phyloP scores from a whole-genome alignment of 1,284 basidiomycete genomes.

The Marasmius fiardii region DNA sequence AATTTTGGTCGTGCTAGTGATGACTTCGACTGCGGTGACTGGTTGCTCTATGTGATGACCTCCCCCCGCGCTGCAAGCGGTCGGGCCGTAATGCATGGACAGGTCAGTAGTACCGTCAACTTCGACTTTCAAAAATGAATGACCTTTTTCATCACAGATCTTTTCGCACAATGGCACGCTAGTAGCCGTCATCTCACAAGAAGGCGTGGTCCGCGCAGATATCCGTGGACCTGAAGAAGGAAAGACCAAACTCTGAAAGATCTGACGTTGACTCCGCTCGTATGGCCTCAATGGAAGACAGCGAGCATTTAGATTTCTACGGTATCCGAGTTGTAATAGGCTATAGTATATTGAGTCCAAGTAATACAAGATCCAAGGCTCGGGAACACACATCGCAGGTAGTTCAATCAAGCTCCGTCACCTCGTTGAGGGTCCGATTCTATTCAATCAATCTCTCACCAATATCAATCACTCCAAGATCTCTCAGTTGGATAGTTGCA shows the following conservation, averaged over 20 bases:
- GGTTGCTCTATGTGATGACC: slow-evolving; percentile 77
- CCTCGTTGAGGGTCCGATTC: too few species aligned
- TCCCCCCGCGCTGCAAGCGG: slow-evolving; percentile 70
- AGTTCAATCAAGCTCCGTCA: too few species aligned
- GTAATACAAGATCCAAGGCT: too few species aligned
- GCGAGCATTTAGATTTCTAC: too few species aligned
- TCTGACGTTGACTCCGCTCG: too few species aligned
- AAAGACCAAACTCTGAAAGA: neutral
- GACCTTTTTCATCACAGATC: slow-evolving; percentile 41
- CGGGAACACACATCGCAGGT: too few species aligned
- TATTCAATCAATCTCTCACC: too few species aligned
- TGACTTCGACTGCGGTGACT: slow-evolving; percentile 74
- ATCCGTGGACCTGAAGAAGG: slow-evolving; percentile 33
- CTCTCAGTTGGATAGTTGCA: too few species aligned
- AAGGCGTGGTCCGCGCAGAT: slow-evolving; percentile 73
- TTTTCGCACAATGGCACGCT: slow-evolving; percentile 71
- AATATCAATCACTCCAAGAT: too few species aligned
- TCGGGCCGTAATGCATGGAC: slow-evolving; percentile 71
- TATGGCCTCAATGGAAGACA: too few species aligned
- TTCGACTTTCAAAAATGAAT: neutral
- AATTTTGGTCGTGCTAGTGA: slow-evolving; percentile 39
- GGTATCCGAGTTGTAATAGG: too few species aligned
- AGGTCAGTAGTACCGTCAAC: slow-evolving; percentile 39
- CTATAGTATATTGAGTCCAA: too few species aligned
- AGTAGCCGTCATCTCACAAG: slow-evolving; percentile 79